Percentiles rank a stretch among this genome's conserved stretches.
Conservation (phyloP, 2,329 filamentous ascomycete species). For the Ilyonectria mors-panacis region DNA sequence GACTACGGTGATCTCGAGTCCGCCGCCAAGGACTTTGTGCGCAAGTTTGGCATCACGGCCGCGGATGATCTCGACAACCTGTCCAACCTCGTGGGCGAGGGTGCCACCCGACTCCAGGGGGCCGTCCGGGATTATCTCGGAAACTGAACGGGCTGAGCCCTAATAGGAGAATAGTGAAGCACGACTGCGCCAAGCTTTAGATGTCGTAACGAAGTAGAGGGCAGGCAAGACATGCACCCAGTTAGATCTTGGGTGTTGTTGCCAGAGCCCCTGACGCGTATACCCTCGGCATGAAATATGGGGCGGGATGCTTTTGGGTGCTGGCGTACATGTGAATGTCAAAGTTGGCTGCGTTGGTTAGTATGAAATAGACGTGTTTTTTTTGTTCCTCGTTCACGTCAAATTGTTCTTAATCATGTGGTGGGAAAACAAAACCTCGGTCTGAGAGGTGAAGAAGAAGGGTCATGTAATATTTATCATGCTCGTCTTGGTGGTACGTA, state of each 20-base stretch:
- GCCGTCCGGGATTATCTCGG: constrained; percentile 76
- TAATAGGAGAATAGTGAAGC: constrained; percentile 10
- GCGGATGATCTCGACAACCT: constrained; percentile 96
- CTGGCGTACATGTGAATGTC: constrained; percentile 52
- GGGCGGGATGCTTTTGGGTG: constrained; percentile 46
- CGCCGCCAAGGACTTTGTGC: constrained; percentile 96
- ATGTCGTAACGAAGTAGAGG: constrained; percentile 33
- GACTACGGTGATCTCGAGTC: constrained; percentile 92
- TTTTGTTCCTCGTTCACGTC: constrained; percentile 34
- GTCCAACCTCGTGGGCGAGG: constrained; percentile 86
- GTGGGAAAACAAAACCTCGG: neutral
- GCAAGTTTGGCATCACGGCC: constrained; percentile 94
- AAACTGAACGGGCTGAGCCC: constrained; percentile 58
- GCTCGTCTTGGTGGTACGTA: constrained; percentile 20
- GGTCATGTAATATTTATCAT: constrained; percentile 30
- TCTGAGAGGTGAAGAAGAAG: constrained; percentile 3
- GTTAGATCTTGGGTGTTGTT: constrained; percentile 27
- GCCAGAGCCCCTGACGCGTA: constrained; percentile 30
- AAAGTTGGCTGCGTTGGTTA: constrained; percentile 51
- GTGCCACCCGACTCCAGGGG: constrained; percentile 86
- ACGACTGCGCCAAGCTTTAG: constrained; percentile 31
- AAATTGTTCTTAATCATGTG: constrained; percentile 7
- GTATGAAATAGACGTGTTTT: constrained; percentile 53
- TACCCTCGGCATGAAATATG: constrained; percentile 42
- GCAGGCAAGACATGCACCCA: constrained; percentile 28